Evolutionary conservation across 495 filamentous ascomycete genomes (phyloP).

Genomic region (Neurospora pannonica): DNA sequence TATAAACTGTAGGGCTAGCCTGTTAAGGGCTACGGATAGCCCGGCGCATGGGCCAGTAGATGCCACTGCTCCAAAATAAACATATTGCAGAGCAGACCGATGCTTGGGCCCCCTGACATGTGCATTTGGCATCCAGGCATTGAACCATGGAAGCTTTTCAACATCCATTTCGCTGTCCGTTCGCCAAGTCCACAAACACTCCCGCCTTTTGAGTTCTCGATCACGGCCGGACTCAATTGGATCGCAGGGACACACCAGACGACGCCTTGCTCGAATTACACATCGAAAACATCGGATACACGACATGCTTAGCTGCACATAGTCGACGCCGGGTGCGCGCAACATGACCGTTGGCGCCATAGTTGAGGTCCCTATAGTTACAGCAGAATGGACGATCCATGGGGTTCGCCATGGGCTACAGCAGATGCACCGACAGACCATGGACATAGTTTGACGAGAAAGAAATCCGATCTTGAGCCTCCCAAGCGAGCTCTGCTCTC

Average conservation of each 20-base stretch:
- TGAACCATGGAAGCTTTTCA: background rate
- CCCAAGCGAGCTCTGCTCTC: slow-evolving; percentile 38
- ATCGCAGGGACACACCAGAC: background rate
- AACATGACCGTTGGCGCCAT: slow-evolving; percentile 19
- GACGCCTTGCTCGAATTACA: background rate
- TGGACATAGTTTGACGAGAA: slow-evolving; percentile 19
- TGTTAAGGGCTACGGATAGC: background rate
- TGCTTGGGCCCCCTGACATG: background rate
- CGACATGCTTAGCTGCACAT: slow-evolving; percentile 8
- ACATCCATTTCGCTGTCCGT: background rate
- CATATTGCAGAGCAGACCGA: background rate
- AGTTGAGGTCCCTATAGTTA: background rate
- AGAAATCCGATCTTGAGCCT: slow-evolving; percentile 30
- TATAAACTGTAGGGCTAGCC: background rate
- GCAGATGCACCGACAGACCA: slow-evolving; percentile 24
- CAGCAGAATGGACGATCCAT: slow-evolving; percentile 47
- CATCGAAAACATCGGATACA: background rate
- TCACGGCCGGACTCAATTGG: background rate
- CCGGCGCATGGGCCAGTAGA: background rate
- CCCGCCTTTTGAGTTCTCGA: background rate
- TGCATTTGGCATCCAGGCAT: background rate
- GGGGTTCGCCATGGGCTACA: slow-evolving; percentile 43
- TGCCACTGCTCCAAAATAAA: background rate
- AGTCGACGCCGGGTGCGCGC: slow-evolving; percentile 3
- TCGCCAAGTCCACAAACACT: background rate